Evolutionary conservation across 257 asterid genomes (phyloP).

Genomic region (Forsythia viridissima): DNA sequence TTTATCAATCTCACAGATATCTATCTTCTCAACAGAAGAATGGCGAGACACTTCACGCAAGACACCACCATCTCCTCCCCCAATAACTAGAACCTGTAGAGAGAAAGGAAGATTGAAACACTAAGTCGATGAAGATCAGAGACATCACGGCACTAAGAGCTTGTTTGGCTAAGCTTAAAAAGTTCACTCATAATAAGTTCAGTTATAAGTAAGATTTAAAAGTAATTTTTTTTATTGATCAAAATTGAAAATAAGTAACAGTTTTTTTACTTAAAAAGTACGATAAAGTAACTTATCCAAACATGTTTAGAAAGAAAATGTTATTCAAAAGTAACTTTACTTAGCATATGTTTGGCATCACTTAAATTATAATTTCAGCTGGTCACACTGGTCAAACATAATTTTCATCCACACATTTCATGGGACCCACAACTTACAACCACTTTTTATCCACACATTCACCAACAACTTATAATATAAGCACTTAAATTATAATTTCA

Average conservation of each 20-base stretch:
- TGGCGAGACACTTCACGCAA: conserved; percentile 94
- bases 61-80: conserved; percentile 99
- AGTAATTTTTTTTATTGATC: not conserved
- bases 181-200: not conserved
- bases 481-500: too few species aligned
- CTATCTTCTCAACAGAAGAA: conserved; percentile 88
- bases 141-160: not conserved
- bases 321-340: not conserved
- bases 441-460: too few species aligned
- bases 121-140: not conserved
- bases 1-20: conserved; percentile 96
- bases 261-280: not conserved
- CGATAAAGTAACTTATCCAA: not conserved
- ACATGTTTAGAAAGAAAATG: not conserved
- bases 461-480: too few species aligned
- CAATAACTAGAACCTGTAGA: conserved; percentile 88
- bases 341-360: too few species aligned
- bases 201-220: not conserved
- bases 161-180: too few species aligned
- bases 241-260: too few species aligned
- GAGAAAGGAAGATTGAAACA: not conserved
- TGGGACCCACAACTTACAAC: too few species aligned
- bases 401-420: too few species aligned
- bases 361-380: too few species aligned
- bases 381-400: too few species aligned